Evolutionary conservation across 805 yeast species (phyloP).

Genomic region (Saccharomycopsis capsularis): DNA sequence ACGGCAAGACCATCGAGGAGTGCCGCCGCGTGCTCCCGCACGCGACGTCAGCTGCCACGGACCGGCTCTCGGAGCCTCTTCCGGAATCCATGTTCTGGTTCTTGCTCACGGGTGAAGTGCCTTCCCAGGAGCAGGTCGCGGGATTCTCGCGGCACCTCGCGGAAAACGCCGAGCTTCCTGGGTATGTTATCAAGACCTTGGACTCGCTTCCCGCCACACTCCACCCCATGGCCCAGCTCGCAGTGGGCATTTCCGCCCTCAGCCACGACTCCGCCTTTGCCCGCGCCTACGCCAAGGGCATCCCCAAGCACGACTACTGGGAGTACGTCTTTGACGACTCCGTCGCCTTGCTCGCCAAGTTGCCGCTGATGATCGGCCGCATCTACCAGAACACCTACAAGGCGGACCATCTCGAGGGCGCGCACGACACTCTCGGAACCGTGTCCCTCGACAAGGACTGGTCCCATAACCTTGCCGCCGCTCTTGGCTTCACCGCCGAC

Average conservation of each 20-base stretch:
- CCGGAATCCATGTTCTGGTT: slow-evolving; percentile 79
- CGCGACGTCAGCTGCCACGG: slow-evolving; percentile 31
- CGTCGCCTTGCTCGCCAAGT: slow-evolving; percentile 60
- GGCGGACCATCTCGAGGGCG: slow-evolving; percentile 22
- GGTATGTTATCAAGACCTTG: slow-evolving; percentile 50
- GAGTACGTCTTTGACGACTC: slow-evolving; percentile 67
- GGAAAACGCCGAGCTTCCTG: slow-evolving; percentile 57
- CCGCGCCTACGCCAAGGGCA: slow-evolving; percentile 62
- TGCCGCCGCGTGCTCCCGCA: slow-evolving; percentile 62
- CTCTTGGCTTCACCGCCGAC: slow-evolving; percentile 50
- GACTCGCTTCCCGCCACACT: slow-evolving; percentile 58
- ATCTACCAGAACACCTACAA: slow-evolving; percentile 58
- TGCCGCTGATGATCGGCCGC: slow-evolving; percentile 69
- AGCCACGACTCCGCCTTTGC: slow-evolving; percentile 69
- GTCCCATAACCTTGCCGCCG: slow-evolving; percentile 62
- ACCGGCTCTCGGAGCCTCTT: slow-evolving; percentile 53
- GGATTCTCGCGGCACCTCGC: slow-evolving; percentile 56
- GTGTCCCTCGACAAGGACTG: slow-evolving; percentile 54
- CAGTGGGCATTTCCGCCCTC: slow-evolving; percentile 68
- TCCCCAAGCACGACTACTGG: slow-evolving; percentile 68
- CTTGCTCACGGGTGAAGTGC: slow-evolving; percentile 66
- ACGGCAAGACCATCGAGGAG: slow-evolving; percentile 68
- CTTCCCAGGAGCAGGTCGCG: slow-evolving; percentile 51
- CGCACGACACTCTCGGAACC: slow-evolving; percentile 38
- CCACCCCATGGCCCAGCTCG: slow-evolving; percentile 81